Base-by-base conservation (phyloP, 2,329 filamentous ascomycete species). In the Ustulina deusta region DNA sequence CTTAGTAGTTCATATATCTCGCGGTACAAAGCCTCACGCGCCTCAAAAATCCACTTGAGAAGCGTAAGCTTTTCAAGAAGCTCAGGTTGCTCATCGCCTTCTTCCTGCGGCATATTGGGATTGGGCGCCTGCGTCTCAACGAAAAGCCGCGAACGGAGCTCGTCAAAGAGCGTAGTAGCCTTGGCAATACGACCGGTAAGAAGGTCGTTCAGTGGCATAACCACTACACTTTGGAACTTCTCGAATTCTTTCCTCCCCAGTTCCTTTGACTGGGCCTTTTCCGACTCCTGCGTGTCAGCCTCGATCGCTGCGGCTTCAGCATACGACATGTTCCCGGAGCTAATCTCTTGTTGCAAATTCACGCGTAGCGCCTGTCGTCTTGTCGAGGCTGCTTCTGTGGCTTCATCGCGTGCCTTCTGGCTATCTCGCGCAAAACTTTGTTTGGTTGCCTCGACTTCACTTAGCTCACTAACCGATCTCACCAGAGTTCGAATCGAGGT, bases 11-110 rank as follows among this genome's bases (percentile, higher is more conserved):
- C 92, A 76, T 93, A 97, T 61, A 95, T 87, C 74, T 93, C 92
- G 49, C 93, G 90, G 81, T 98, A 91, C 9, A 98, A 85, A 54
- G 88, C 86, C 80, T 99, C 96, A n/a, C 94, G 90, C 0, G 92
- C 91, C 78, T 99, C 96, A 74, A 97, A 98, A 9, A 98, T 89
- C 94, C 96, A 98, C 76, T 98, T 99, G 15, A 98, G 85, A 55
- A 97, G 87, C 0, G 95, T 98, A 13, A 99, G 85, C 80, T 97
- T 97, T 79, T 99, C 96, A 2, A 98, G 84, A 0, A 98, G 85
- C 79, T 99, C 96, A 0, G 96, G 96, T 77, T 94, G 90, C 78
- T 97, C 95, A 73, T 98, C 95, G 20, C 96, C 95, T 81, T 97
- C 95, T 79, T 97, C 94, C 78, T 97, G 94, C 0, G 94, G 91